Evolutionary conservation across 306 rosid genomes (phyloP), one percentile per base, ranked within the genome.

Genomic region (Calophaca sinica): DNA sequence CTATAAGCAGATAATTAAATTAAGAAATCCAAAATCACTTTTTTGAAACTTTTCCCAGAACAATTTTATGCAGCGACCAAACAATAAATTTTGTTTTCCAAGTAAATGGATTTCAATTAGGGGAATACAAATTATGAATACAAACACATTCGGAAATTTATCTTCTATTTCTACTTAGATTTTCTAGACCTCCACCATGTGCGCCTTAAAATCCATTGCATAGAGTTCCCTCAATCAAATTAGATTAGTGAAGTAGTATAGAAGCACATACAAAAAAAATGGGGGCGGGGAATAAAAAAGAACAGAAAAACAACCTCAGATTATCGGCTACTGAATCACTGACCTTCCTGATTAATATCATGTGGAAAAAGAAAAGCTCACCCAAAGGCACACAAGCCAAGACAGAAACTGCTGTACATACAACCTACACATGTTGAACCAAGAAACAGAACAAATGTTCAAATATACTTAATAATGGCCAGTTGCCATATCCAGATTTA

Each of bases 301-400:
- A 72, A 68, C 64, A 69, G 69, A 51, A 50, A 82, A 81, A 36
- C 74, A 80, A 80, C 81, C 83, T 77, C 85, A 84, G 72, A 73
- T 75, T 83, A 80, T 68, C 84, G 14, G 82, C 55, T 59, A 84
- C 89, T 82, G 79, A 89, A 81, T 52, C 76, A 86, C 94, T 88
- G 85, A 91, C 98, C 98, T 94, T 94, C 86, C 93, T 84, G 74
- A 94, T 94, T 42, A 94, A 86, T 79, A 94, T 89, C 91, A 94
- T 83, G 91, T 94, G 98, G 90, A 94, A 94, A 85, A 94, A 94
- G 96, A 91, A 91, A 45, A 94, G 94, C 85, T 94, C 98, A 38
- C 96, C 81, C 87, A 94, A 48, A 53, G 98, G 98, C 79, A 94
- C 86, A 60, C 97, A 91, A 51, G 98, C 98, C 81, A 94, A 86